Base-by-base conservation (phyloP, 2,329 filamentous ascomycete species). In the Aspergillus viridinutans region DNA sequence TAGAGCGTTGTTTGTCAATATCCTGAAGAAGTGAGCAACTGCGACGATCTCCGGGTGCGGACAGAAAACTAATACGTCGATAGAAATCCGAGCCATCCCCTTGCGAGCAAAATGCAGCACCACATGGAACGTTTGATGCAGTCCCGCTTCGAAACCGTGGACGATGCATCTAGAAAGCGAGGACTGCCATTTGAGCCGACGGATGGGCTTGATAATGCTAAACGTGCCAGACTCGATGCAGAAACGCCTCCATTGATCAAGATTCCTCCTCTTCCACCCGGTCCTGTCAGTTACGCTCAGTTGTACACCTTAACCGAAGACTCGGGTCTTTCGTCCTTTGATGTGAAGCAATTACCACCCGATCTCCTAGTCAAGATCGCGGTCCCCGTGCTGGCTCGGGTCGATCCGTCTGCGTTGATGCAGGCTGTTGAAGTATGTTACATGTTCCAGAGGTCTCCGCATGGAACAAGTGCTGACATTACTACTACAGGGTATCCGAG, bases 241-340 rank as follows among this genome's bases (percentile, higher is more conserved):
- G 76, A 82, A 58, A 77, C 81, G 43, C 72, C 74, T 25, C 70
- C 73, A 35, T 62, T 77, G 58, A 71, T 78, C 40, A 81, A 85
- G 55, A 84, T 92, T 26, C 86, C 89, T 20, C 86, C 90, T 2
- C 76, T 96, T 50, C 85, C 86, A 3, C 81, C 90, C 8, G 91
- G 91, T 0, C 87, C 88, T 35, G 85, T 91, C 63, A 93, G 85
- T 60, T 83, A 90, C 62, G 90, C 89, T 4, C 90, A 96, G 59
- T 79, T 99, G 3, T 99, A 92, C 70, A 95, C 92, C 0, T 80
- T 99, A 49, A 93, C 91, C 4, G 81, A 83, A 50, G 91, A 94
- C 68, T 80, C 83, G 50, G 88, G 84, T 7, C 79, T 95, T 23
- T 88, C 86, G 60, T 83, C 82, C 4, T 97, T 97, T 69, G 90